Percentiles rank a stretch among this genome's conserved stretches.
Conservation (phyloP, 1,284 basidiomycete genomes). For the Stereum hirsutum region DNA sequence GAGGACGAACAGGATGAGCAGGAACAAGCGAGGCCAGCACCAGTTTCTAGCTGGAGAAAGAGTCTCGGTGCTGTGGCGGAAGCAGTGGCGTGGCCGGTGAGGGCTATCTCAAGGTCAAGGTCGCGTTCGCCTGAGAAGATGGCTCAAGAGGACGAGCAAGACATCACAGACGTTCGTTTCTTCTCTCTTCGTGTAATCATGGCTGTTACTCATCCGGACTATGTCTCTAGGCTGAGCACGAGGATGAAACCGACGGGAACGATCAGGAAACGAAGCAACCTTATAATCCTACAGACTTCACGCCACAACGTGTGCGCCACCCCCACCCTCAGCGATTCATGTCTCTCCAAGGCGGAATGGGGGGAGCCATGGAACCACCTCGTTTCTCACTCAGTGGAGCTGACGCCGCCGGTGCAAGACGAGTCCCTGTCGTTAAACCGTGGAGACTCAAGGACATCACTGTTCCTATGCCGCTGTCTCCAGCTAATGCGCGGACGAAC, state of each 20-base stretch:
- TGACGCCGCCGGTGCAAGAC: constrained; percentile 10
- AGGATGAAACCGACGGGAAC: neutral
- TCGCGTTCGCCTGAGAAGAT: constrained; percentile 14
- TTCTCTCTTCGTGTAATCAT: neutral
- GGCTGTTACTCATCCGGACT: neutral
- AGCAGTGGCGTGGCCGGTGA: constrained; percentile 20
- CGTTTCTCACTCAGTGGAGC: constrained; percentile 19
- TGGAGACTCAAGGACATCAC: constrained; percentile 49
- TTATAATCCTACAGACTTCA: neutral
- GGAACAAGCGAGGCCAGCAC: constrained; percentile 26
- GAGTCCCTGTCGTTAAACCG: constrained; percentile 26
- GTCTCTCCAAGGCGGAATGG: constrained; percentile 34
- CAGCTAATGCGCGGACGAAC: too few species aligned
- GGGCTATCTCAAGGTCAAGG: too few species aligned
- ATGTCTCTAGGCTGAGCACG: constrained; percentile 3
- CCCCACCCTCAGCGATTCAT: constrained; percentile 29
- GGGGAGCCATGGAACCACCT: constrained; percentile 9
- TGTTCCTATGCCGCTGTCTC: constrained; percentile 29
- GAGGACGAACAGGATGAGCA: constrained; percentile 21
- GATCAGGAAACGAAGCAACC: constrained; percentile 4
- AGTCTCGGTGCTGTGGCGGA: constrained; percentile 26
- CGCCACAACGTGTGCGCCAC: neutral
- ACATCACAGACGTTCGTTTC: constrained; percentile 10
- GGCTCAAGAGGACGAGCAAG: constrained; percentile 9
- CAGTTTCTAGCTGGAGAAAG: constrained; percentile 27